These are phyloP conservation scores for Debaryomyces sp. DNA, from an alignment of 1,139 yeast genomes.

Conservation along the genomic window DNA sequence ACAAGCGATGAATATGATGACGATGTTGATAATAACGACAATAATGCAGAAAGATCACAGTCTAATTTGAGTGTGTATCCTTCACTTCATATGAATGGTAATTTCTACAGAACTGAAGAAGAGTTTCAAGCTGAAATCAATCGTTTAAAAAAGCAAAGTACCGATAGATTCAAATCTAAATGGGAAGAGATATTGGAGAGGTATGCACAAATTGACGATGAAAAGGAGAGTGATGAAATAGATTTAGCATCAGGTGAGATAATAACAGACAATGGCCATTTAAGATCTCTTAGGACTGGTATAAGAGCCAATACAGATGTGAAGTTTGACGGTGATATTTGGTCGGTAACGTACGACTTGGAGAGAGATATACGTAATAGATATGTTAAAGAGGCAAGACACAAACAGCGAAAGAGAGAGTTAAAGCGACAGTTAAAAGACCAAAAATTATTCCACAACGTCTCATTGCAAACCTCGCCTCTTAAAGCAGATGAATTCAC, in stretches of 20 bases:
- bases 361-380: slow-evolving; percentile 17
- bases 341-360: slow-evolving; percentile 25
- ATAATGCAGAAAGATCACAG: slow-evolving; percentile 4
- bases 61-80: slow-evolving; percentile 3
- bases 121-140: slow-evolving; percentile 28
- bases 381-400: slow-evolving; percentile 9
- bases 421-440: slow-evolving; percentile 24
- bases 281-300: slow-evolving; percentile 39
- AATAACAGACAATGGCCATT: slow-evolving; percentile 64
- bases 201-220: slow-evolving; percentile 54
- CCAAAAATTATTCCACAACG: slow-evolving; percentile 17
- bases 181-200: slow-evolving; percentile 61
- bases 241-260: slow-evolving; percentile 64
- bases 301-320: slow-evolving; percentile 10
- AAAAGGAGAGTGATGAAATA: slow-evolving; percentile 63
- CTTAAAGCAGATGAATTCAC: slow-evolving; percentile 1
- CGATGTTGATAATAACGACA: background rate
- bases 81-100: slow-evolving; percentile 5
- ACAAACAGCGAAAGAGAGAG: slow-evolving; percentile 14
- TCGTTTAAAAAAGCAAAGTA: slow-evolving; percentile 30
- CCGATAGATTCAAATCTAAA: slow-evolving; percentile 34
- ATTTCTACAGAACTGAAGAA: slow-evolving; percentile 4
- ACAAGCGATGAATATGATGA: slow-evolving; percentile 14
- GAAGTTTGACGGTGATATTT: slow-evolving; percentile 19
- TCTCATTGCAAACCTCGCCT: slow-evolving; percentile 9